These are phyloP conservation scores for Fusarium oxysporum DNA, from an alignment of 2,329 filamentous ascomycete genomes.

Conservation along the genomic window DNA sequence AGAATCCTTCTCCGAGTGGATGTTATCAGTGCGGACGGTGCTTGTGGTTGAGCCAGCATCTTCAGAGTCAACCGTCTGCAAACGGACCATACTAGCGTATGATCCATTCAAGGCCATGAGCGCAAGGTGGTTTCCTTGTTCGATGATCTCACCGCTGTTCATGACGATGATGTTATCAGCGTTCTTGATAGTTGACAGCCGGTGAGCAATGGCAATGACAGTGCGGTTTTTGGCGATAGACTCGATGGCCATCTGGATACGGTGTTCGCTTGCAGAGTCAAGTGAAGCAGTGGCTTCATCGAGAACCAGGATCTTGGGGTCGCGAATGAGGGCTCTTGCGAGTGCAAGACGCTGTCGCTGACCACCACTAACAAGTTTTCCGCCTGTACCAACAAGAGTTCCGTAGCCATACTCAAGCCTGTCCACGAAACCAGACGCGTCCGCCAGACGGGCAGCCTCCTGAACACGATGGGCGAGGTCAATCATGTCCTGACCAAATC, in stretches of 20 bases:
- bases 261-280: conserved; percentile 67
- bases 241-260: conserved; percentile 64
- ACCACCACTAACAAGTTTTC: conserved; percentile 68
- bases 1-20: conserved; percentile 53
- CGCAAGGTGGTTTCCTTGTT: conserved; percentile 72
- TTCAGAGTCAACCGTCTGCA: conserved; percentile 54
- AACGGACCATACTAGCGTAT: conserved; percentile 64
- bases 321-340: conserved; percentile 66
- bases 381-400: conserved; percentile 64
- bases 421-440: conserved; percentile 67
- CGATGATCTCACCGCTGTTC: conserved; percentile 68
- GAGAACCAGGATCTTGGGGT: conserved; percentile 68
- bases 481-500: conserved; percentile 56
- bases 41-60: conserved; percentile 48
- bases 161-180: conserved; percentile 77
- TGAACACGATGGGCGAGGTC: conserved; percentile 65
- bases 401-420: conserved; percentile 65
- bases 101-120: conserved; percentile 63
- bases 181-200: conserved; percentile 70
- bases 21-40: conserved; percentile 57
- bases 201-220: conserved; percentile 74
- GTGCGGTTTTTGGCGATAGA: conserved; percentile 65
- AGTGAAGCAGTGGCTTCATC: conserved; percentile 73
- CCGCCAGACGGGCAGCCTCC: conserved; percentile 67
- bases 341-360: conserved; percentile 71